Base-by-base conservation (phyloP, 75 land plant species). In the Cunninghamia lanceolata region DNA sequence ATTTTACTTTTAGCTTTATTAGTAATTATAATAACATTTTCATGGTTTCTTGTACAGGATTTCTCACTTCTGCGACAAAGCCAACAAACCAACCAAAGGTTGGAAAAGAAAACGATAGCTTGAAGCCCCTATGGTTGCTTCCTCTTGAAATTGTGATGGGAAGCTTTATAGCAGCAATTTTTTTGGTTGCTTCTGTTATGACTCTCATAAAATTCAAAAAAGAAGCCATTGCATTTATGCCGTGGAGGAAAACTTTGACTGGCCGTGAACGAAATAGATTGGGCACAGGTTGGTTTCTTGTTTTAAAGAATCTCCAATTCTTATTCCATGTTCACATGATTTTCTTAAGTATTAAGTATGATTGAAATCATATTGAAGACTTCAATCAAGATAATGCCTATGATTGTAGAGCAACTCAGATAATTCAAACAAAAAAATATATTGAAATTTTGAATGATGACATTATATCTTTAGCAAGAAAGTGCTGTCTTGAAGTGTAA, bases 71-170 rank as follows among this genome's bases (percentile, higher is more conserved):
- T n/a, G 34, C 14, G 14, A 43, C 28, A 47, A 80, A 80, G 11
- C 32, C 82, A 42, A 28, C 52, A 80, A 80, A 40, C 82, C 52
- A 28, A 2, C 30, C 82, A 45, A 11, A n/a, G 50, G 28, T 9
- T 45, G 82, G 50, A 80, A 80, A 80, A 25, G 52, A 45, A 80
- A 80, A n/a, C 4, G 50, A n/a, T 13, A 45, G 28, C 46, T 80
- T 40, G 1, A 80, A 80, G 1, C 32, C 52, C 9, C 56, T 35
- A 9, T 90, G 91, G 91, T 86, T 87, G 46, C 32, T 90, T 16
- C 59, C 82, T 19, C 47, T 88, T 38, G 89, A 90, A 83, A 82
- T 90, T 82, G 83, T 59, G 9, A 88, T 88, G 56, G 91, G 89
- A 36, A 35, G 82, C 10, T 7, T 85, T 85, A 53, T 85, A 15